phyloP scores from a whole-genome alignment of 2,329 filamentous ascomycete species.

The Exophiala sp. region DNA sequence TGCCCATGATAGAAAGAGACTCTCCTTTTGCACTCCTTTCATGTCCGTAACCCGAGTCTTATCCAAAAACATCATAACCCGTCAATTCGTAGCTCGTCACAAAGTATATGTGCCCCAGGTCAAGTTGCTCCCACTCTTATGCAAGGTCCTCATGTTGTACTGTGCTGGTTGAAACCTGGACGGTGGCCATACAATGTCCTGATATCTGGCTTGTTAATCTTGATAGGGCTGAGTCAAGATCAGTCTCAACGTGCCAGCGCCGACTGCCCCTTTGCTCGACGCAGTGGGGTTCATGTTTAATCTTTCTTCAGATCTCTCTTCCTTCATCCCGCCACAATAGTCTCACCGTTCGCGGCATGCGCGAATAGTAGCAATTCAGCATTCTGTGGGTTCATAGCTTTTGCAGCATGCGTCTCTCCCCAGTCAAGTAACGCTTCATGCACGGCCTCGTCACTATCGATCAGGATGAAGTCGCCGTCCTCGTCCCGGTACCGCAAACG shows the following conservation, averaged over 20 bases:
- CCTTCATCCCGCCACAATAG: conserved; percentile 5
- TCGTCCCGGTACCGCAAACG: conserved; percentile 87
- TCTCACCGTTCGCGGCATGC: conserved; percentile 15
- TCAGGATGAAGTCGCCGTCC: conserved; percentile 87
- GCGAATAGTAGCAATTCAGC: conserved; percentile 27
- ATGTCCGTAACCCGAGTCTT: conserved; percentile 6
- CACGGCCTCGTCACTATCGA: conserved; percentile 93
- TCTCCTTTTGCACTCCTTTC: background rate
- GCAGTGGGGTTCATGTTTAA: background rate
- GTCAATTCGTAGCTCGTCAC: conserved; percentile 23
- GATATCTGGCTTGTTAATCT: background rate
- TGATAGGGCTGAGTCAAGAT: background rate
- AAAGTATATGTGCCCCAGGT: conserved; percentile 3
- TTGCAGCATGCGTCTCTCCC: conserved; percentile 66
- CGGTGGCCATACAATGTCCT: background rate
- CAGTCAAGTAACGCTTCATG: conserved; percentile 93
- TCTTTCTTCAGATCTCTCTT: background rate
- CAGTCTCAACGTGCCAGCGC: background rate
- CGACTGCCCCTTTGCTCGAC: background rate
- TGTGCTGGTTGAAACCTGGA: background rate
- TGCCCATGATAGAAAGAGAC: background rate
- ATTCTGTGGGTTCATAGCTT: conserved; percentile 39
- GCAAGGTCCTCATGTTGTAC: background rate
- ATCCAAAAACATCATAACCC: conserved; percentile 22
- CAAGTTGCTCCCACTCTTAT: background rate